Evolutionary conservation across 208 protist species (phyloP), one percentile per base, ranked within the genome.

Genomic region (Tritrichomonas foetus): DNA sequence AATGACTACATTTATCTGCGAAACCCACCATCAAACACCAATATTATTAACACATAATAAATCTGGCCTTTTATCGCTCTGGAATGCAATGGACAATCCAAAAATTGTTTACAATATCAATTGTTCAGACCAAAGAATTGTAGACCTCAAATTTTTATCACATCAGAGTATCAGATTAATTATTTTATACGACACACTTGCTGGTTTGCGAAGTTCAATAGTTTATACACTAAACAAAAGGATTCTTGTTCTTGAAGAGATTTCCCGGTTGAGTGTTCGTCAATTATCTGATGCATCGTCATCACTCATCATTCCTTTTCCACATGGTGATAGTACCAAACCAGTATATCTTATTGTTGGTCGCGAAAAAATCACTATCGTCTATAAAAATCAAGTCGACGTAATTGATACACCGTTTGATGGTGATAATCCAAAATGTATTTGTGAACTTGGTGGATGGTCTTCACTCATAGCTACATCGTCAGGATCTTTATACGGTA

Each of bases 11-110:
- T 69, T n/a, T 5, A 69, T 69, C n/a, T 16, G 22, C 11, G 64
- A 69, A 33, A n/a, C 27, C 16, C 11, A 69, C n/a, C 64, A 69
- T 33, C 5, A 33, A 69, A 33, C 5, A n/a, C 64, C 64, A 69
- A 69, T 69, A 69, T 69, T 69, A 69, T 69, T 69, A n/a, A 69
- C 27, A 11, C 64, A n/a, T n/a, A 69, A 69, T n/a, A 69, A 69
- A n/a, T 8, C 25, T 33, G 64, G 64, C 22, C 27, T n/a, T n/a
- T n/a, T 69, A 69, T 33, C 22, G 13, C n/a, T 69, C n/a, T 69
- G 64, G 64, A 69, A 25, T 69, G 22, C 64, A 69, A 33, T 69
- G n/a, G 64, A 69, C 25, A 69, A 69, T 11, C 64, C 64, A n/a
- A 69, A 69, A n/a, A n/a, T n/a, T n/a, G 11, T n/a, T 5, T 69